Percentiles rank a stretch among this genome's conserved stretches.
These are phyloP conservation scores for Lactifluus volemus DNA, from an alignment of 768 basidiomycete genomes.

Conservation along the genomic window DNA sequence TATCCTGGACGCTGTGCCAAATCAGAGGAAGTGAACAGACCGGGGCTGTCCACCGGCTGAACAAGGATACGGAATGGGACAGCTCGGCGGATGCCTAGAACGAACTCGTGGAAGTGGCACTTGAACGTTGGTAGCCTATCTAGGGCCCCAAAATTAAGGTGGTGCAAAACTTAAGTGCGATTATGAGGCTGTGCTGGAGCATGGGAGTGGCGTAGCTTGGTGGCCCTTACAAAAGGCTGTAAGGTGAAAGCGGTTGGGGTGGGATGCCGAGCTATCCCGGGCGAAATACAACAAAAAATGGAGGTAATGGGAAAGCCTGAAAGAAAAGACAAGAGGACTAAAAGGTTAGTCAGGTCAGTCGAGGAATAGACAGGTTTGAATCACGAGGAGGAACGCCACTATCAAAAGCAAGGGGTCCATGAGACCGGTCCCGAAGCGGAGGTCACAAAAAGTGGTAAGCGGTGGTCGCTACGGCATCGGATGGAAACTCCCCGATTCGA, in stretches of 20 bases:
- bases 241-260: neutral
- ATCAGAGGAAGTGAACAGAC: neutral
- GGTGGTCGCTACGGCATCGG: neutral
- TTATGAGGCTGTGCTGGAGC: neutral
- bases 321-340: neutral
- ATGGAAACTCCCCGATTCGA: constrained; percentile 1
- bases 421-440: constrained; percentile 9
- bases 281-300: neutral
- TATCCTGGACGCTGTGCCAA: neutral
- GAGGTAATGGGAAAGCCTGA: too few species aligned
- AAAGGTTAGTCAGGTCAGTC: too few species aligned
- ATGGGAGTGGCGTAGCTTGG: neutral
- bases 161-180: neutral
- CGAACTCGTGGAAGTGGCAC: neutral
- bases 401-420: constrained; percentile 3
- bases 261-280: neutral
- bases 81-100: neutral
- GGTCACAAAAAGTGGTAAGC: constrained; percentile 1
- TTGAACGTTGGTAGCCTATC: neutral
- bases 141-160: neutral
- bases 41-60: neutral
- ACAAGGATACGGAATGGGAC: neutral
- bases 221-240: neutral
- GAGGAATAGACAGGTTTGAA: neutral
- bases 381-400: constrained; percentile 14